phyloP scores from a whole-genome alignment of 108 stramenopile genomes.

The Discostella pseudostelligera region DNA sequence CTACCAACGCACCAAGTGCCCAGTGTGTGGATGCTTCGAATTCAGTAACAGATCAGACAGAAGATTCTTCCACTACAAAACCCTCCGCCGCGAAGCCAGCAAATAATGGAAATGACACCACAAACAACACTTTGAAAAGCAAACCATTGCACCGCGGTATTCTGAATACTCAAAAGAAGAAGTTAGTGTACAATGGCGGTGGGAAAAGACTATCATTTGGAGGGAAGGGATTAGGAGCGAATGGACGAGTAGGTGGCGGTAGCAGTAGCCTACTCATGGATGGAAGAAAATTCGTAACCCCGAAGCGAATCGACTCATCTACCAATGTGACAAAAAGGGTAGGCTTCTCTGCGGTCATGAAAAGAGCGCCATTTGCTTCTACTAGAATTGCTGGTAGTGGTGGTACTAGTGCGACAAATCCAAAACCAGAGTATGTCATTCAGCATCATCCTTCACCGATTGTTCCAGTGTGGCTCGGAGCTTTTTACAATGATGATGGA shows the following conservation, averaged over 20 bases:
- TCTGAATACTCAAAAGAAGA: slow-evolving; percentile 31
- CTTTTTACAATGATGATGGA: slow-evolving; percentile 26
- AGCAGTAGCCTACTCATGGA: slow-evolving; percentile 8
- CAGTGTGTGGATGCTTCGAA: not conserved
- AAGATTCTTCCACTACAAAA: slow-evolving; percentile 2
- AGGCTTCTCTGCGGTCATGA: not conserved
- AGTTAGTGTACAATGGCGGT: slow-evolving; percentile 30
- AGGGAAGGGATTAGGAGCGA: not conserved
- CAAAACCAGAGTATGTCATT: slow-evolving; percentile 26
- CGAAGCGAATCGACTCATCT: slow-evolving; percentile 22
- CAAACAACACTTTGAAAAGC: not conserved
- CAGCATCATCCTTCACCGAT: slow-evolving; percentile 40
- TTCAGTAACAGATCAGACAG: not conserved
- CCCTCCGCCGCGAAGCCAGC: not conserved
- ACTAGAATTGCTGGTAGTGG: slow-evolving; percentile 1
- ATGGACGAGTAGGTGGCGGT: slow-evolving; percentile 3
- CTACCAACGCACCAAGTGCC: not conserved
- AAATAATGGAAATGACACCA: not conserved
- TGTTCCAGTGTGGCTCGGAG: slow-evolving; percentile 49
- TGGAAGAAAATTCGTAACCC: slow-evolving; percentile 36
- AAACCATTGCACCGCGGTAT: slow-evolving; percentile 12
- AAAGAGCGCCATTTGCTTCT: not conserved
- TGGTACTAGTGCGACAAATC: slow-evolving; percentile 4
- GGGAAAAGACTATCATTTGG: slow-evolving; percentile 12
- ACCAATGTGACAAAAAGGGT: slow-evolving; percentile 2